These are phyloP conservation scores for Nakazawaea wickerhamii DNA, from an alignment of 805 yeast genomes.

Conservation along the genomic window DNA sequence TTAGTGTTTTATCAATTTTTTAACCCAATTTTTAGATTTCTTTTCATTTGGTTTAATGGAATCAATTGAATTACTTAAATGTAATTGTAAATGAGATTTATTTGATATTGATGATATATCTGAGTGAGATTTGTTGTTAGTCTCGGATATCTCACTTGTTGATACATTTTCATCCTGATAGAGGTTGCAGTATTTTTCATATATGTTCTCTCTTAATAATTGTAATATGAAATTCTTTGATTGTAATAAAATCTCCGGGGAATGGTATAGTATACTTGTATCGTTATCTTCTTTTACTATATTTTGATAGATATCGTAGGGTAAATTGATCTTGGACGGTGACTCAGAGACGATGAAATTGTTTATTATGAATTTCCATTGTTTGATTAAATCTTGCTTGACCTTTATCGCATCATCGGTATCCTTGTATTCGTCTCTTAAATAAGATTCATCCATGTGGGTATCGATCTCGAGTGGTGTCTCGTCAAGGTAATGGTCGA, in stretches of 20 bases:
- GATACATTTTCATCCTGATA: neutral
- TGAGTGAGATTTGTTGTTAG: too few species aligned
- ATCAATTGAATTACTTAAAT: too few species aligned
- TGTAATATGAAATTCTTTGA: conserved; percentile 28
- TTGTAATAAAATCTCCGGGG: conserved; percentile 25
- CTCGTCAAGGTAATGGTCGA: too few species aligned
- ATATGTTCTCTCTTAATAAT: conserved; percentile 27
- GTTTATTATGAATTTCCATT: conserved; percentile 25
- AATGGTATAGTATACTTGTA: conserved; percentile 24
- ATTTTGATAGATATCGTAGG: conserved; percentile 30
- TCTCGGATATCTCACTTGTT: too few species aligned
- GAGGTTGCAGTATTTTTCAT: conserved; percentile 20
- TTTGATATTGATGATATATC: neutral
- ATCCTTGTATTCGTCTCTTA: neutral
- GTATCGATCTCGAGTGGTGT: too few species aligned
- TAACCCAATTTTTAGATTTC: conserved; percentile 4
- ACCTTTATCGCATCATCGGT: conserved; percentile 3
- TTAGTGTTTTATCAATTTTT: conserved; percentile 1
- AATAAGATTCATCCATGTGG: neutral
- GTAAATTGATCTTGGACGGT: conserved; percentile 44
- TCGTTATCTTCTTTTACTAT: conserved; percentile 23
- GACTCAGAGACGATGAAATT: conserved; percentile 38
- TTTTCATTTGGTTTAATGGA: too few species aligned
- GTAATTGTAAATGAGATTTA: neutral
- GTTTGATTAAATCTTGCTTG: conserved; percentile 2